Base-by-base conservation (phyloP, 139 green algal genomes). In the Tetratostichococcus sp. region DNA sequence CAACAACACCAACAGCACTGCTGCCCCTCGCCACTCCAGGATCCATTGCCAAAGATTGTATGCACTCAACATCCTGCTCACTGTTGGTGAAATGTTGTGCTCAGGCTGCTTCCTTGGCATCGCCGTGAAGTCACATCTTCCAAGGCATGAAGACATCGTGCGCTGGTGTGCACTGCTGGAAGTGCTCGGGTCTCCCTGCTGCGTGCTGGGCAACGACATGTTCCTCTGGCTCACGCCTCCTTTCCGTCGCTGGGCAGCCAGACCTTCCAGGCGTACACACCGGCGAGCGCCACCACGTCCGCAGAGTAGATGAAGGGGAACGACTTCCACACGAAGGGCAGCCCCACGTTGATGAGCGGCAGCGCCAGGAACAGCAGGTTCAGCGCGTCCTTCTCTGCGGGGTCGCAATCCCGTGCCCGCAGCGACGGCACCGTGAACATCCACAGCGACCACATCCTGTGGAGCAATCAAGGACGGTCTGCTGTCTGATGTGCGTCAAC, bases 371-470 rank as follows among this genome's bases (percentile, higher is more conserved):
- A 99, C 11, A 98, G 82, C 35, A 96, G 71, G 83, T 99, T 98
- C 22, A 99, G 86, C 0, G 91, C 94, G 67, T 98, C 95, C 88
- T 99, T 99, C 84, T 99, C 95, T 6, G 77, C 77, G 16, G 84
- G 43, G 19, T 75, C 87, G 87, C 95, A 99, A 70, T 99, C 93
- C 31, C 92, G 83, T 16, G 95, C 95, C 5, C 95, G 84, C 76
- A 98, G 83, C 0, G 89, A 92, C 0, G 95, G 95, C 50, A 99
- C 88, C 11, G 92, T 96, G 83, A 98, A 97, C 92, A 98, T 97
- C 95, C 93, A 98, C 71, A 97, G 86, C 35, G 82, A 91, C 94
- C 95, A 98, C 95, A 98, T 98, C 73, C 90, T 94, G 85, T 73
- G 74, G 2, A 65, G 19, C 50, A 25, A 50, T 22, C 39, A 50